A percentile compares a stretch with the other conserved stretches of the same genome.
Evolutionary conservation across 2,329 filamentous ascomycete species (phyloP).

Genomic region (Coleophoma cylindrospora): DNA sequence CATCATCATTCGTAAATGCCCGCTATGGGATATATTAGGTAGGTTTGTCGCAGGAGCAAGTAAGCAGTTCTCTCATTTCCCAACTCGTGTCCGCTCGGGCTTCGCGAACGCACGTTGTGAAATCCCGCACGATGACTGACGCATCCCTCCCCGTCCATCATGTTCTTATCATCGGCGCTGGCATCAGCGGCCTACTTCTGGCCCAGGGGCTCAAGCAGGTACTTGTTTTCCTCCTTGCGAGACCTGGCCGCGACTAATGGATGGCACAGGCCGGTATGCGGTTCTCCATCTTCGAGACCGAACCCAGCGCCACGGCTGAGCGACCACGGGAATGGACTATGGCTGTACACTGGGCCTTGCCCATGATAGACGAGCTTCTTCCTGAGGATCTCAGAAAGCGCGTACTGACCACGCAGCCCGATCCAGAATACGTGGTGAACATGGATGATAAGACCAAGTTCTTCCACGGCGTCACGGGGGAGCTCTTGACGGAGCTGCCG

Average conservation of each 20-base stretch:
- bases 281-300: conserved; percentile 11
- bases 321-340: conserved; percentile 13
- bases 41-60: too few species aligned
- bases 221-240: background rate
- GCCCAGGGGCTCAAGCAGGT: conserved; percentile 13
- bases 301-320: conserved; percentile 6
- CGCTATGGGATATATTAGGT: too few species aligned
- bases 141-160: background rate
- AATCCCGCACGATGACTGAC: background rate
- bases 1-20: too few species aligned
- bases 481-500: background rate
- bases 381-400: conserved; percentile 6
- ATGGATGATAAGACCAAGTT: background rate
- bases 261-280: conserved; percentile 4
- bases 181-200: conserved; percentile 7
- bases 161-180: background rate
- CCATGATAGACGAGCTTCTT: conserved; percentile 7
- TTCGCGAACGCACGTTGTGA: too few species aligned
- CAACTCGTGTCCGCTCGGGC: too few species aligned
- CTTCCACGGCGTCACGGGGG: background rate
- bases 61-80: too few species aligned
- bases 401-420: conserved; percentile 7
- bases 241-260: background rate
- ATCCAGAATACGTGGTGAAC: background rate
- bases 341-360: conserved; percentile 12